Conservation (phyloP, 2,329 filamentous ascomycete genomes). For the Penicillium sumatraense region DNA sequence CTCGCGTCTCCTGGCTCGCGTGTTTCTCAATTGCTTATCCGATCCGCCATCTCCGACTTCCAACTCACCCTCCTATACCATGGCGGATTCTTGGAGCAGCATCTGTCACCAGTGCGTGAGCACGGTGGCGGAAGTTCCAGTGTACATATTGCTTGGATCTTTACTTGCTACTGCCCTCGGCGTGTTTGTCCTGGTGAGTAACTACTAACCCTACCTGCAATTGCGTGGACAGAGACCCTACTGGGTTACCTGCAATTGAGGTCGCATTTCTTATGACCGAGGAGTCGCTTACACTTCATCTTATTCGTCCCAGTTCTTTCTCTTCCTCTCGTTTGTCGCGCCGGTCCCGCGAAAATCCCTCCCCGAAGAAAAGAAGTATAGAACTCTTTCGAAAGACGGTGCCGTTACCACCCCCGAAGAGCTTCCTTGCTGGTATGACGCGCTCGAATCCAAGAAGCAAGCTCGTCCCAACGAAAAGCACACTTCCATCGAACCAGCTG, state of each 20-base stretch:
- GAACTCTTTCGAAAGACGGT: constrained; percentile 72
- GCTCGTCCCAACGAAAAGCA: constrained; percentile 48
- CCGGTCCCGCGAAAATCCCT: constrained; percentile 76
- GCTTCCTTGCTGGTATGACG: constrained; percentile 87
- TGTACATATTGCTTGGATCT: constrained; percentile 33
- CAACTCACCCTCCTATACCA: constrained; percentile 19
- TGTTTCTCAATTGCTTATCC: constrained; percentile 6
- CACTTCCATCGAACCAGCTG: constrained; percentile 68
- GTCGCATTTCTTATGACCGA: constrained; percentile 1
- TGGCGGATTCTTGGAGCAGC: constrained; percentile 33
- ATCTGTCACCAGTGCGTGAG: constrained; percentile 40
- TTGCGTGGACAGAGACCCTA: neutral
- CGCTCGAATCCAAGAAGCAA: constrained; percentile 67
- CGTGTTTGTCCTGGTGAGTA: constrained; percentile 40
- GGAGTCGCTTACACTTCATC: neutral
- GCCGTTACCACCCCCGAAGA: constrained; percentile 57
- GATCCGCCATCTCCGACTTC: constrained; percentile 7
- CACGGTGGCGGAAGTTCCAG: constrained; percentile 33
- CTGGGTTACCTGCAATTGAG: neutral
- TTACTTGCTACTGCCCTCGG: constrained; percentile 36
- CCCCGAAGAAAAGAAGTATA: constrained; percentile 82
- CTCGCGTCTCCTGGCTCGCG: constrained; percentile 13
- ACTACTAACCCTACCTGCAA: neutral
- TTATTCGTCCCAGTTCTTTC: constrained; percentile 66
- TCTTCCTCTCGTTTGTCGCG: constrained; percentile 73